Conservation (phyloP, 768 basidiomycete genomes). For the Leccinum disarticulatum region DNA sequence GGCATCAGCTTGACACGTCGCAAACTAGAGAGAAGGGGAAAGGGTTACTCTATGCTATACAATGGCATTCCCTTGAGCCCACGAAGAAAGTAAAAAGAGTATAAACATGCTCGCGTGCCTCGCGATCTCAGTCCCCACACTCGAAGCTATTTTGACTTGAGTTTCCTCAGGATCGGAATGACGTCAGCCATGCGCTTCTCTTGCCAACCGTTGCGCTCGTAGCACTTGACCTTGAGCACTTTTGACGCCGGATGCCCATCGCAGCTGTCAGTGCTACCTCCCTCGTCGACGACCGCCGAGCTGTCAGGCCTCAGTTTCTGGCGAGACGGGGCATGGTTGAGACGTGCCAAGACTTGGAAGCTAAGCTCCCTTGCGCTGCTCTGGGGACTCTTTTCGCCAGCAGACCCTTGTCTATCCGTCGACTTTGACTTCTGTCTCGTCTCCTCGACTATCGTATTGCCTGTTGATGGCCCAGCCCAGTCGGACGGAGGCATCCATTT, state of each 20-base stretch:
- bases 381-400: slow-evolving; percentile 2
- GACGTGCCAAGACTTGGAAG: background rate
- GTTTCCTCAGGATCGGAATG: slow-evolving; percentile 30
- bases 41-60: background rate
- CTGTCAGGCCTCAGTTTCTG: background rate
- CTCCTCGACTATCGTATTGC: background rate
- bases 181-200: slow-evolving; percentile 29
- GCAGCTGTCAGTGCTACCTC: background rate
- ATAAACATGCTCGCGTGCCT: background rate
- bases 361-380: background rate
- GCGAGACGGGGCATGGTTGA: slow-evolving; percentile 1
- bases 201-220: slow-evolving; percentile 17
- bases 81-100: background rate
- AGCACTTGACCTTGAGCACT: slow-evolving; percentile 17
- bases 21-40: background rate
- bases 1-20: background rate
- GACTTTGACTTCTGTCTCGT: background rate
- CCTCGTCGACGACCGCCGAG: background rate
- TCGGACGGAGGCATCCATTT: slow-evolving; percentile 25
- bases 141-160: slow-evolving; percentile 18
- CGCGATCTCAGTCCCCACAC: background rate
- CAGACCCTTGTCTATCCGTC: background rate
- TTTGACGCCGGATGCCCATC: background rate
- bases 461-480: slow-evolving; percentile 24
- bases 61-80: background rate